phyloP scores from a whole-genome alignment of 1,139 yeast genomes.

The Debaryomyces psychrophilus region DNA sequence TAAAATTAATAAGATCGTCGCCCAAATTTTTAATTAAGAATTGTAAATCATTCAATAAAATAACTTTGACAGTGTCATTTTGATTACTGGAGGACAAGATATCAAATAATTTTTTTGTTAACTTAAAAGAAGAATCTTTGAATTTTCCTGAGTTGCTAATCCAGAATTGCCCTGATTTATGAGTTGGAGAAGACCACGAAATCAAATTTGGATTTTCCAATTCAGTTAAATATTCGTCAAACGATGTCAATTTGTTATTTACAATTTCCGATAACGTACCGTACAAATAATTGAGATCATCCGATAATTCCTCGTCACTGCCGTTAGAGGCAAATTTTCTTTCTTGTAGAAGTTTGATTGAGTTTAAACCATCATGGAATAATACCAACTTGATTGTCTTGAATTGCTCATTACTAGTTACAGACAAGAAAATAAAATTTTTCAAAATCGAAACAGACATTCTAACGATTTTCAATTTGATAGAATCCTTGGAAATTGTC shows the following conservation, averaged over 20 bases:
- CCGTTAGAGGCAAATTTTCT: conserved; percentile 79
- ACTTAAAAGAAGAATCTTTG: conserved; percentile 75
- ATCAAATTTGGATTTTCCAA: conserved; percentile 74
- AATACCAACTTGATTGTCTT: conserved; percentile 70
- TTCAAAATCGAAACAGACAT: conserved; percentile 74
- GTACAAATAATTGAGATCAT: conserved; percentile 64
- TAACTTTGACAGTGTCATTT: conserved; percentile 34
- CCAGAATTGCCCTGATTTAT: conserved; percentile 88
- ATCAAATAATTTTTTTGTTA: conserved; percentile 57
- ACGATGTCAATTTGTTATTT: conserved; percentile 74
- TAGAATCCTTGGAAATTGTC: conserved; percentile 65
- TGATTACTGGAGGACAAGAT: conserved; percentile 32
- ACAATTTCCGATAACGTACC: conserved; percentile 71
- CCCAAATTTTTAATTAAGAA: conserved; percentile 47
- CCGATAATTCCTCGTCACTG: conserved; percentile 81
- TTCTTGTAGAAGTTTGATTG: conserved; percentile 69
- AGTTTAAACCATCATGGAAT: conserved; percentile 74
- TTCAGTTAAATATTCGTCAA: conserved; percentile 90
- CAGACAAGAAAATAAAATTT: conserved; percentile 51
- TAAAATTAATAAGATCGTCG: conserved; percentile 70
- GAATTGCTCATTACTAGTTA: conserved; percentile 36
- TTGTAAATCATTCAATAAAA: conserved; percentile 59
- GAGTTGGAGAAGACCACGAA: conserved; percentile 90
- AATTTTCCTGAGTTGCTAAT: conserved; percentile 75
- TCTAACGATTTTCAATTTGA: conserved; percentile 89